Base-by-base conservation (phyloP, 2,329 filamentous ascomycete species). In the Ophiocordyceps camponoti-leonardi region DNA sequence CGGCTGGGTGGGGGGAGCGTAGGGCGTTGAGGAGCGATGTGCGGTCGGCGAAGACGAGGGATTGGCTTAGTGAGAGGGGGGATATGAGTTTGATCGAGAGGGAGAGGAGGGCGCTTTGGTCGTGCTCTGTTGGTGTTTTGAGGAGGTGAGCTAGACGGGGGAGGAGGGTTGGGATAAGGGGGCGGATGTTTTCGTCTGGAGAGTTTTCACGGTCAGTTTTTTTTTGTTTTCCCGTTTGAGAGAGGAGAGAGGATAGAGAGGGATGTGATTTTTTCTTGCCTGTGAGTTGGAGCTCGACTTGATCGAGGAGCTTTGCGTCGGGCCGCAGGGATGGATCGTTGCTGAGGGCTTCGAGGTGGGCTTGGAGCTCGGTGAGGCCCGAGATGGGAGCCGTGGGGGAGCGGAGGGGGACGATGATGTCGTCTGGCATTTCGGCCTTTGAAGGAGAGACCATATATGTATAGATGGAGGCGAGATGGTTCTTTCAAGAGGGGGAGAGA, bases 251-350 rank as follows among this genome's bases (percentile, higher is more conserved):
- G n/a, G 13, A 16, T 13, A 28, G 7, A 18, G n/a, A 37, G 13
- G 14, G 33, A 4, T 37, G 33, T n/a, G 13, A 16, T 18, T 23
- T 13, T 18, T 23, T 47, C 56, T 23, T 55, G 71, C 73, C 69
- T 40, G 66, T 77, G 16, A 80, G 61, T 53, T 79, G 74, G 4
- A 79, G 66, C 52, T 74, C 69, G 41, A 79, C 68, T 53, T 75
- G 61, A 53, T 79, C 76, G 48, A 80, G 72, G 2, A 79, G 62
- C 51, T 69, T 70, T 12, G 61, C 58, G 48, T 71, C 58, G 33
- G 74, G 60, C 0, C 62, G 56, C 1, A 65, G 56, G 0, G 61
- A 59, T 18, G 68, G 61, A 48, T 70, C 65, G 23, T 59, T 55
- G 18, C 66, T 49, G n/a, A 79, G 61, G 26, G 67, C 59, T 44